Percentiles rank a stretch among this genome's conserved stretches.
Conservation (phyloP, 768 basidiomycete species). For the Boletus tylopilopsis region DNA sequence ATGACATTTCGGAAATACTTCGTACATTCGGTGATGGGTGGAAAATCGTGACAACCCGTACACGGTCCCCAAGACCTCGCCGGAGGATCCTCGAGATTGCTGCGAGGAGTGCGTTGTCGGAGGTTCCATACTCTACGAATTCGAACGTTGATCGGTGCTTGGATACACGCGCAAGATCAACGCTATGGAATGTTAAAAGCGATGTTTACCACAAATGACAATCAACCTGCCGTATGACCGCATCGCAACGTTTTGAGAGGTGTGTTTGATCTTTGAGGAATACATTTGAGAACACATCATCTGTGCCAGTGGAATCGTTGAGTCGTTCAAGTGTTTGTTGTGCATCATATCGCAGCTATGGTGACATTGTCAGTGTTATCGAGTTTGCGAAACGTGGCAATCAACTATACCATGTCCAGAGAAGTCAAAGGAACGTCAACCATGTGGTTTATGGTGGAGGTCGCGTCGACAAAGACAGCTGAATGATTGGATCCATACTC, state of each 20-base stretch:
- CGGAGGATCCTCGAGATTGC: slow-evolving; percentile 50
- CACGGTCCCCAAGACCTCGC: slow-evolving; percentile 71
- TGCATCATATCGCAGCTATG: slow-evolving; percentile 75
- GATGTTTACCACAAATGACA: neutral
- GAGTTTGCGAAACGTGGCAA: neutral
- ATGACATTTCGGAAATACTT: slow-evolving; percentile 51
- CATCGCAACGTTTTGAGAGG: slow-evolving; percentile 67
- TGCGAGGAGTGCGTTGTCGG: slow-evolving; percentile 50
- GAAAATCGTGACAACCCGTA: slow-evolving; percentile 59
- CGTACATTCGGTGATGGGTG: slow-evolving; percentile 45
- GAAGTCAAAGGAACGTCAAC: slow-evolving; percentile 74
- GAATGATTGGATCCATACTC: slow-evolving; percentile 50
- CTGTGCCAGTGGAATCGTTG: slow-evolving; percentile 41
- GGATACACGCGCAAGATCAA: slow-evolving; percentile 39
- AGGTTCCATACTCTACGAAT: slow-evolving; percentile 53
- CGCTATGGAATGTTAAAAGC: slow-evolving; percentile 34
- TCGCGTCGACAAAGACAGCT: slow-evolving; percentile 74
- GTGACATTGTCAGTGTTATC: slow-evolving; percentile 1
- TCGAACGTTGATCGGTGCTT: slow-evolving; percentile 43
- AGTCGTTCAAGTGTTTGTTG: slow-evolving; percentile 64
- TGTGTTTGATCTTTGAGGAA: slow-evolving; percentile 74
- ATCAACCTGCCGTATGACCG: slow-evolving; percentile 53
- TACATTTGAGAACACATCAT: slow-evolving; percentile 64
- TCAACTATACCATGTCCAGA: slow-evolving; percentile 60
- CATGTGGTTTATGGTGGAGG: slow-evolving; percentile 73